Evolutionary conservation across 2,329 filamentous ascomycete species (phyloP).

Genomic region (Pseudomassariella vexata): DNA sequence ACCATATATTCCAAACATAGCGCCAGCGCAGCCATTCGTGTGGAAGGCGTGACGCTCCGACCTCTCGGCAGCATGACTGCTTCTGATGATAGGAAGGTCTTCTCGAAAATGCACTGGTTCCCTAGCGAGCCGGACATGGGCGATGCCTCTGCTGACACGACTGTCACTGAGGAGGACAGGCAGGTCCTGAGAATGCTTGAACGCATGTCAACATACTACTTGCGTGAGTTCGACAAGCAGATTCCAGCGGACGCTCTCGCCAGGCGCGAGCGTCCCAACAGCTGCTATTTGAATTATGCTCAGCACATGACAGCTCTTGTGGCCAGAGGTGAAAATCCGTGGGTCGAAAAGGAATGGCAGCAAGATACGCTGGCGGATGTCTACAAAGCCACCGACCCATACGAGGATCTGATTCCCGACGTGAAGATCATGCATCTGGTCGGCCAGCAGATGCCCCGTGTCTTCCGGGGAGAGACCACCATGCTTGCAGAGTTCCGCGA

Average conservation of each 20-base stretch:
- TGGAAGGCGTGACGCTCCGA: slow-evolving; percentile 11
- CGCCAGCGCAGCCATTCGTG: slow-evolving; percentile 10
- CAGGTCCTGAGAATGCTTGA: slow-evolving; percentile 12
- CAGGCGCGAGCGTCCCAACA: slow-evolving; percentile 12
- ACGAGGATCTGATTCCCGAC: slow-evolving; percentile 18
- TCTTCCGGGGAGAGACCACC: not conserved
- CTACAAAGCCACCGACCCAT: slow-evolving; percentile 20
- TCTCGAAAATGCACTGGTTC: slow-evolving; percentile 9
- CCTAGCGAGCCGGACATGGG: slow-evolving; percentile 3
- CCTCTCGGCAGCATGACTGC: slow-evolving; percentile 7
- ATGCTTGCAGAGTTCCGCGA: slow-evolving; percentile 1
- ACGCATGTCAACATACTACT: slow-evolving; percentile 17
- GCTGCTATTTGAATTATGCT: slow-evolving; percentile 12
- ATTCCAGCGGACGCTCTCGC: slow-evolving; percentile 15
- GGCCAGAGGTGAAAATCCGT: slow-evolving; percentile 12
- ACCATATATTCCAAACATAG: too few relatives aligned
- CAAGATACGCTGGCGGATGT: slow-evolving; percentile 17
- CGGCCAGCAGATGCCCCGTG: not conserved
- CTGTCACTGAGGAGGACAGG: slow-evolving; percentile 6
- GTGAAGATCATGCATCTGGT: slow-evolving; percentile 6
- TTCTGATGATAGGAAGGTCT: slow-evolving; percentile 9
- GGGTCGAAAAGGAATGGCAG: slow-evolving; percentile 2
- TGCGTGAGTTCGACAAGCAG: slow-evolving; percentile 12
- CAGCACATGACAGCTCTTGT: slow-evolving; percentile 9
- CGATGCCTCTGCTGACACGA: too few relatives aligned